Conservation (phyloP, 495 filamentous ascomycete genomes). For the Pseudotulostoma volvatum region DNA sequence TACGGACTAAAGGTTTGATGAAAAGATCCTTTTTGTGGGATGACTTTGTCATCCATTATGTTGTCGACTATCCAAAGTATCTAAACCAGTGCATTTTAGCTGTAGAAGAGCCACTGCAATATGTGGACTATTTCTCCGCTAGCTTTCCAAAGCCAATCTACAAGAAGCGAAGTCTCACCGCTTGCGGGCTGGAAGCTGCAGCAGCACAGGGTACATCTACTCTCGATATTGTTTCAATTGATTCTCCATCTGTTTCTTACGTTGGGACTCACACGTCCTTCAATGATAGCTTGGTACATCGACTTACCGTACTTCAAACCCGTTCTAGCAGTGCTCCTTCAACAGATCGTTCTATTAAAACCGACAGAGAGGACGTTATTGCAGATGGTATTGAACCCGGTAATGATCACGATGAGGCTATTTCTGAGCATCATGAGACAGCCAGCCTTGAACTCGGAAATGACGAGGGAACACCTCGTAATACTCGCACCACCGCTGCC, state of each 20-base stretch:
- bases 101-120: conserved; percentile 10
- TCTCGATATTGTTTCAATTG: background rate
- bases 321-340: background rate
- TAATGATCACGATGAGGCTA: background rate
- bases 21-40: conserved; percentile 42
- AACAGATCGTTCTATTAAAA: background rate
- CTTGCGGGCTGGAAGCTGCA: conserved; percentile 12
- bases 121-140: conserved; percentile 20
- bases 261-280: conserved; percentile 10
- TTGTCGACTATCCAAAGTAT: conserved; percentile 23
- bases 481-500: background rate
- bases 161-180: conserved; percentile 24
- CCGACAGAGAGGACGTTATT: background rate
- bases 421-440: conserved; percentile 14
- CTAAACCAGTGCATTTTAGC: conserved; percentile 10
- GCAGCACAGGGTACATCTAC: conserved; percentile 12
- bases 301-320: background rate
- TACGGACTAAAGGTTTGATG: conserved; percentile 24
- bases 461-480: background rate
- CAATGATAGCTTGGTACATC: no score
- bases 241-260: background rate
- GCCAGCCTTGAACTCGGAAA: conserved; percentile 27
- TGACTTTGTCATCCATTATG: conserved; percentile 43
- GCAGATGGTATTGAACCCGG: background rate
- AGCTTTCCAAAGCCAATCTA: conserved; percentile 14